phyloP scores from a whole-genome alignment of 352 stramenopile species.

The Phytophthora capsici region DNA sequence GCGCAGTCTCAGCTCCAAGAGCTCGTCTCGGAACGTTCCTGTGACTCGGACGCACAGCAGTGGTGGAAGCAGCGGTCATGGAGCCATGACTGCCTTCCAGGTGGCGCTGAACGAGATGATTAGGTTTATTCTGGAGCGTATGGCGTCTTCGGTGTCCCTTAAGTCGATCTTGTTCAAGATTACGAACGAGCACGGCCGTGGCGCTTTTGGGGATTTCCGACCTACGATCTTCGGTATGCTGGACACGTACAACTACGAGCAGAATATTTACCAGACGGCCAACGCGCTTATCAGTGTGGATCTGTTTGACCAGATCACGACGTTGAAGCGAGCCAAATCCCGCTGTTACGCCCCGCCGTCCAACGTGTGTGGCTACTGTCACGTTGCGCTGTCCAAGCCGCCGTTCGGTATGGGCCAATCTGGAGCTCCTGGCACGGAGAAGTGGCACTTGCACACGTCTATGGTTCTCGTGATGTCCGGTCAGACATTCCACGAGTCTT shows the following conservation, averaged over 20 bases:
- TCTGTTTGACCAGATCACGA: conserved; percentile 86
- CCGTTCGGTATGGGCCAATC: conserved; percentile 88
- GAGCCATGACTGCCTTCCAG: conserved; percentile 88
- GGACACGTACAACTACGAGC: conserved; percentile 93
- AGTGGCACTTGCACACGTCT: conserved; percentile 86
- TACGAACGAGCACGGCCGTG: conserved; percentile 93
- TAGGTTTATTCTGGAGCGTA: conserved; percentile 93
- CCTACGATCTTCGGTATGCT: conserved; percentile 95
- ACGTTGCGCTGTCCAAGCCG: conserved; percentile 80
- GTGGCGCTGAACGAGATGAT: conserved; percentile 93
- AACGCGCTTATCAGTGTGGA: conserved; percentile 87
- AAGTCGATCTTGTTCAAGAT: conserved; percentile 96
- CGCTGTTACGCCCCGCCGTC: conserved; percentile 76
- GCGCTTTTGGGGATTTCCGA: conserved; percentile 94
- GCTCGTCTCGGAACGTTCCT: conserved; percentile 55
- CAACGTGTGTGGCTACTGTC: conserved; percentile 82
- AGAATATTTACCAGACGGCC: conserved; percentile 90
- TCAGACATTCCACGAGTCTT: conserved; percentile 88
- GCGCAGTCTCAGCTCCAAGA: conserved; percentile 83
- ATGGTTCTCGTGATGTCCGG: conserved; percentile 84
- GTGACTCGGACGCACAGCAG: conserved; percentile 40
- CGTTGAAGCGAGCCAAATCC: conserved; percentile 76
- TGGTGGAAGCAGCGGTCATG: conserved; percentile 62
- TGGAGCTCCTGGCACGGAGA: conserved; percentile 64
- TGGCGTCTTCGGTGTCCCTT: conserved; percentile 94